Base-by-base conservation (phyloP, 1,284 basidiomycete genomes). In the Stygiomarasmius scandens region DNA sequence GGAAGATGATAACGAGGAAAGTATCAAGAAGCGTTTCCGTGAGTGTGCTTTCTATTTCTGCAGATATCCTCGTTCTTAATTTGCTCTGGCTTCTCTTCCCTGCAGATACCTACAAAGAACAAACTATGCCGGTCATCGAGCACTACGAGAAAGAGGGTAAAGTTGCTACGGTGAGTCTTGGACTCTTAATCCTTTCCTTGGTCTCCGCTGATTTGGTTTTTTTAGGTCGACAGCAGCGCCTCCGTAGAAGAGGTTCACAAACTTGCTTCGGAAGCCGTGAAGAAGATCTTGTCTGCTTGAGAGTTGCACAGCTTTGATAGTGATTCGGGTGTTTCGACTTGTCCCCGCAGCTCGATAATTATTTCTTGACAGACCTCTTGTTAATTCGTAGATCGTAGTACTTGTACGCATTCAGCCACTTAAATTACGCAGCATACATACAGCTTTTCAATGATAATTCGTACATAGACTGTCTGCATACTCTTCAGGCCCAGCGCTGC, bases 1-100 rank as follows among this genome's bases (percentile, higher is more conserved):
- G 25, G 93, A 94, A 66, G 96, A 99, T 68, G 96, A 99, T 72
- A 99, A 99, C 71, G 81, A 79, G 22, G 95, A 97, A 74, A 95
- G 89, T 69, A 98, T 99, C 77, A 90, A 86, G 76, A 99, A 99
- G 77, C 90, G 96, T 14, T 98, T 99, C 80, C 78, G 93, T 92
- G 70, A 51, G 89, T 80, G 9, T 34, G 22, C n/a, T 55, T n/a
- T 27, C 11, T 5, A 34, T 22, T 14, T 20, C 10, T 41, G 4
- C n/a, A n/a, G 38, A 19, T 5, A 16, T 41, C 38, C n/a, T 8
- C 38, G 38, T 41, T 41, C 38, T 41, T 5, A 41, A 12, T 9
- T n/a, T 16, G 6, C 38, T 6, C 16, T 41, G n/a, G 36, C 41
- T 5, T 54, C 38, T 48, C 45, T 51, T 27, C 25, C 47, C 45